These are phyloP conservation scores for Tubosaeta sp. DNA, from an alignment of 768 basidiomycete species.

Conservation along the genomic window DNA sequence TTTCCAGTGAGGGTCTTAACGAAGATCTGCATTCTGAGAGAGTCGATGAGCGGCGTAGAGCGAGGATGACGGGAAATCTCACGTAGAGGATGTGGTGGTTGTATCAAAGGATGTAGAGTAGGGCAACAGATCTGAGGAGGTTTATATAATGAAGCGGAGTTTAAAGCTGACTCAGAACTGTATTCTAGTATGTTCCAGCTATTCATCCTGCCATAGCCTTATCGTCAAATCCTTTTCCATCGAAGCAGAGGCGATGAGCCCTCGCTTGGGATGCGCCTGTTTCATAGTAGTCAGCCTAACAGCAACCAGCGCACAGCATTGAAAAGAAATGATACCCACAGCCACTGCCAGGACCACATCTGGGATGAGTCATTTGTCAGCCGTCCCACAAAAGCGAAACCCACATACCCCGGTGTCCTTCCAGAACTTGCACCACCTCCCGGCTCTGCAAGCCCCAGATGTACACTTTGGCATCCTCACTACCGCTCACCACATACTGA, in stretches of 20 bases:
- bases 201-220: constrained; percentile 67
- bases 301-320: constrained; percentile 5
- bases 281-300: constrained; percentile 6
- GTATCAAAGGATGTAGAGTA: not conserved
- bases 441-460: constrained; percentile 88
- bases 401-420: constrained; percentile 73
- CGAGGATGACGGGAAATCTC: not conserved
- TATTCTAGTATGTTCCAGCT: constrained; percentile 5
- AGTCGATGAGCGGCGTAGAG: not conserved
- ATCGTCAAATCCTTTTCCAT: constrained; percentile 88
- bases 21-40: constrained; percentile 53
- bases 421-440: constrained; percentile 66
- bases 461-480: constrained; percentile 84
- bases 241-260: constrained; percentile 81
- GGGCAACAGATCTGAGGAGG: not conserved
- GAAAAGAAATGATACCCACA: constrained; percentile 36
- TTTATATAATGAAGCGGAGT: constrained; percentile 20
- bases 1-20: constrained; percentile 88
- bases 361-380: constrained; percentile 6
- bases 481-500: constrained; percentile 80
- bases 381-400: not conserved
- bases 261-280: constrained; percentile 72
- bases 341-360: constrained; percentile 75
- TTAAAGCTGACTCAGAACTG: constrained; percentile 13
- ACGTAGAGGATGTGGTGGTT: constrained; percentile 4